phyloP scores from a whole-genome alignment of 2,329 filamentous ascomycete genomes.

The Blastomyces percursus region DNA sequence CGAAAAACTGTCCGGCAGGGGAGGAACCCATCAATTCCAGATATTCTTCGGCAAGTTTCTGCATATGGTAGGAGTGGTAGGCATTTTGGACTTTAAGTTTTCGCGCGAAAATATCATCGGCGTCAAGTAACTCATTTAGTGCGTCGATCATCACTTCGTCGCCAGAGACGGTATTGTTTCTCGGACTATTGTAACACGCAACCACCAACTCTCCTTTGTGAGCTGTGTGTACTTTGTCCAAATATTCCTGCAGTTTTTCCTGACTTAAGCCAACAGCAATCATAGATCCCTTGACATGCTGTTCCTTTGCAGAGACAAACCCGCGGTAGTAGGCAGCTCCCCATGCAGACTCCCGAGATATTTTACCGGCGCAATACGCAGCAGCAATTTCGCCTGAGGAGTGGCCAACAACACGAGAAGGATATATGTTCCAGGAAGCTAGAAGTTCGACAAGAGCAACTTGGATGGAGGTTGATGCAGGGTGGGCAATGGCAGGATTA shows the following conservation, averaged over 20 bases:
- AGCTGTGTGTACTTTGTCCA: constrained; percentile 3
- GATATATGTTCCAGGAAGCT: constrained; percentile 15
- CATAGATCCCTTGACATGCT: constrained; percentile 21
- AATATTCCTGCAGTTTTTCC: constrained; percentile 9
- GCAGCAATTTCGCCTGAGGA: constrained; percentile 30
- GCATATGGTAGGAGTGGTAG: constrained; percentile 30
- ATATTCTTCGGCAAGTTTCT: constrained; percentile 18
- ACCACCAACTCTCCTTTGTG: constrained; percentile 12
- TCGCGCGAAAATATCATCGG: constrained; percentile 17
- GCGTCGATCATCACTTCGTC: constrained; percentile 16
- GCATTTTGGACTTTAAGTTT: constrained; percentile 21
- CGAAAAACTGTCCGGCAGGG: background rate
- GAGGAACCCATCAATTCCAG: constrained; percentile 11
- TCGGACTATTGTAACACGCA: constrained; percentile 25
- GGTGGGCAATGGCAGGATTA: constrained; percentile 22
- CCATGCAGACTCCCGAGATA: constrained; percentile 12
- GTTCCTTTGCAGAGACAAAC: constrained; percentile 4
- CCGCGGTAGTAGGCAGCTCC: constrained; percentile 20
- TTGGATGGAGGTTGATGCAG: constrained; percentile 26
- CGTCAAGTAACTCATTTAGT: constrained; percentile 13
- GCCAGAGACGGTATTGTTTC: constrained; percentile 25
- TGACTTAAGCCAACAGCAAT: constrained; percentile 20
- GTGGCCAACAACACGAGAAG: constrained; percentile 23
- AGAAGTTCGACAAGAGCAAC: constrained; percentile 25
- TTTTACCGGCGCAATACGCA: constrained; percentile 22